Evolutionary conservation across 202 grass and related monocot species (phyloP).

Genomic region (Musa balbisiana): DNA sequence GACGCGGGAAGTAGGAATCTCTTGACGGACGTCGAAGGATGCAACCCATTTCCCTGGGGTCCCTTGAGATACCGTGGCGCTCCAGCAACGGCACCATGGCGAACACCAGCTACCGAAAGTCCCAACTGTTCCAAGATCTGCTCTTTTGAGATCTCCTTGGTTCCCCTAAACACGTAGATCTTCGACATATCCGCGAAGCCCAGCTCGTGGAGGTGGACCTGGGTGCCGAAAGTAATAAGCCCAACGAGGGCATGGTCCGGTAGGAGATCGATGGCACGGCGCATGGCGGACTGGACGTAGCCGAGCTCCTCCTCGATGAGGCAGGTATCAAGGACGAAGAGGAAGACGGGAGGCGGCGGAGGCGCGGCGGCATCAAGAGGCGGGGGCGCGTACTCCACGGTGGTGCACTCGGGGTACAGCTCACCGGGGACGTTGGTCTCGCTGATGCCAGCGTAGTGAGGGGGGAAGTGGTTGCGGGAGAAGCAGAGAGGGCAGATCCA

Average conservation of each 20-base stretch:
- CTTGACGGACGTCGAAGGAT: constrained; percentile 42
- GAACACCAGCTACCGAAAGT: constrained; percentile 21
- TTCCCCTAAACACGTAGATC: constrained; percentile 93
- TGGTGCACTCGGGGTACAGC: constrained; percentile 79
- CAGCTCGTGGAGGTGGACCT: constrained; percentile 90
- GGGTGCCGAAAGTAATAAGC: constrained; percentile 86
- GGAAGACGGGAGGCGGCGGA: constrained; percentile 63
- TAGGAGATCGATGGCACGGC: constrained; percentile 65
- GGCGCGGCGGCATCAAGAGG: constrained; percentile 30
- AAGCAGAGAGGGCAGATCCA: constrained; percentile 31
- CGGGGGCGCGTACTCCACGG: constrained; percentile 62
- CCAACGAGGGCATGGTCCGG: constrained; percentile 89
- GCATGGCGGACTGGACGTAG: constrained; percentile 73
- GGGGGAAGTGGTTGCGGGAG: constrained; percentile 82
- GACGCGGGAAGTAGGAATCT: constrained; percentile 87
- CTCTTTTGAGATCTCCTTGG: constrained; percentile 90
- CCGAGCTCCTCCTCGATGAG: constrained; percentile 97
- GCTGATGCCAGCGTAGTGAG: constrained; percentile 79
- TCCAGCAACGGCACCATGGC: constrained; percentile 24
- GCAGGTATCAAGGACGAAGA: constrained; percentile 94
- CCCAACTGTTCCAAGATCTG: constrained; percentile 98
- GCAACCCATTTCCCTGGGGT: constrained; percentile 55
- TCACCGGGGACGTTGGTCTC: constrained; percentile 80
- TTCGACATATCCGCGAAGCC: constrained; percentile 91
- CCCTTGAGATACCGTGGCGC: constrained; percentile 49